A percentile compares a stretch with the other conserved stretches of the same genome.
These are phyloP conservation scores for Trypanosoma scelopori DNA, from an alignment of 208 protist species.

Conservation along the genomic window DNA sequence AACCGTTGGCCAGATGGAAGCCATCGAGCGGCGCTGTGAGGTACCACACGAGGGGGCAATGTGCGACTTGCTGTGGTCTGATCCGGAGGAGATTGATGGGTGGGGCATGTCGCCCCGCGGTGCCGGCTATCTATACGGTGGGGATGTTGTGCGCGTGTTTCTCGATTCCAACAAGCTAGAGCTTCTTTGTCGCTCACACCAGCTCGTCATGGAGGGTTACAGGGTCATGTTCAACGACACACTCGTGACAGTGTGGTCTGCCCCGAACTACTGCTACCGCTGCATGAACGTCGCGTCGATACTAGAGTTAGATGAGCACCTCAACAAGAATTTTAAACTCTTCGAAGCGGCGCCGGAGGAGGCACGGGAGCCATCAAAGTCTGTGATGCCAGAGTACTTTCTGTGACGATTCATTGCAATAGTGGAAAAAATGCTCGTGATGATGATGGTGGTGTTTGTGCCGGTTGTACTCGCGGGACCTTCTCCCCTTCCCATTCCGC, in stretches of 20 bases:
- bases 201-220: constrained; percentile 97
- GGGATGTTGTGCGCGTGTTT: constrained; percentile 95
- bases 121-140: constrained; percentile 99
- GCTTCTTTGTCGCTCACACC: constrained; percentile 95
- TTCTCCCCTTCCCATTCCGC: not conserved
- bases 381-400: constrained; percentile 80
- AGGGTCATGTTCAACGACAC: constrained; percentile 93
- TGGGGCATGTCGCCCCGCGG: constrained; percentile 98
- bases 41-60: constrained; percentile 99
- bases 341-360: constrained; percentile 98
- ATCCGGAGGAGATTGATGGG: constrained; percentile 95
- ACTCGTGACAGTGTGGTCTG: constrained; percentile 96
- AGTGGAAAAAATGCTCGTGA: not conserved
- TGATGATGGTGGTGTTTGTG: too few species aligned
- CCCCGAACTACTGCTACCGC: constrained; percentile 97
- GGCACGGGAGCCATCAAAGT: constrained; percentile 73
- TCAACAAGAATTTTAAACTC: constrained; percentile 98
- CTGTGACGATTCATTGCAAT: constrained; percentile 30
- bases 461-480: not conserved
- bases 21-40: constrained; percentile 96
- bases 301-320: constrained; percentile 97
- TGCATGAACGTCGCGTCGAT: constrained; percentile 99
- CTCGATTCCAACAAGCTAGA: constrained; percentile 93
- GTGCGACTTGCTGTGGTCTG: constrained; percentile 98
- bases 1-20: constrained; percentile 96